Percentiles rank a stretch among this genome's conserved stretches.
These are phyloP conservation scores for Gynochthodes officinalis DNA, from an alignment of 257 asterid genomes.

Conservation along the genomic window DNA sequence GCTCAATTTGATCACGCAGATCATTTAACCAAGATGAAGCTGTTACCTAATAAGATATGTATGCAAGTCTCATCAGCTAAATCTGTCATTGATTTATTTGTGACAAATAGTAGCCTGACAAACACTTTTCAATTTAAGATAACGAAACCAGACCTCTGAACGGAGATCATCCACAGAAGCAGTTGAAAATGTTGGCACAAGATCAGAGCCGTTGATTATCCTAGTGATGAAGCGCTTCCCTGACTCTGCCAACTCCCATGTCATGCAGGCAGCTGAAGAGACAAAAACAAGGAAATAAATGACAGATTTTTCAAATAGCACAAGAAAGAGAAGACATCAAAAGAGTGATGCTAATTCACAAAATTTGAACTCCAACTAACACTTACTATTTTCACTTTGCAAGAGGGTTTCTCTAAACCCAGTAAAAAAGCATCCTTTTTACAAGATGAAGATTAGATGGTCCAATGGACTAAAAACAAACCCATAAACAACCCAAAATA, in stretches of 20 bases:
- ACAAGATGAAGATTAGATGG: no score
- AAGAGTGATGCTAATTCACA: no score
- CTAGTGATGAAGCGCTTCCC: slow-evolving; percentile 77
- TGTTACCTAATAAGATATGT: slow-evolving; percentile 48
- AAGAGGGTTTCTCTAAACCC: no score
- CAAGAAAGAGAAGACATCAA: not conserved
- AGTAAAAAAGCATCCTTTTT: no score
- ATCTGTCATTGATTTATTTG: not conserved
- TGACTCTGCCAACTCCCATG: slow-evolving; percentile 87
- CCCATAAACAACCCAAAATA: no score
- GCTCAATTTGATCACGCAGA: slow-evolving; percentile 87
- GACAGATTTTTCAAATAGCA: not conserved
- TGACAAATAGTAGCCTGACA: not conserved
- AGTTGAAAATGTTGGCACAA: slow-evolving; percentile 81
- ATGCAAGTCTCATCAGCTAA: slow-evolving; percentile 6
- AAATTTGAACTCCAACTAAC: no score
- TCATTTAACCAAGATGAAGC: slow-evolving; percentile 88
- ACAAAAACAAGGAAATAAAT: not conserved
- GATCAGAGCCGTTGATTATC: slow-evolving; percentile 76
- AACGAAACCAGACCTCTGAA: slow-evolving; percentile 55
- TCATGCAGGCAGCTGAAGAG: slow-evolving; percentile 78
- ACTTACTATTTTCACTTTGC: no score
- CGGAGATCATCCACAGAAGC: slow-evolving; percentile 83
- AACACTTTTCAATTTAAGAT: not conserved
- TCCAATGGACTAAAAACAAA: no score